Evolutionary conservation across 176 grass and related monocot species (phyloP).

Genomic region (Tuctoria greenei): DNA sequence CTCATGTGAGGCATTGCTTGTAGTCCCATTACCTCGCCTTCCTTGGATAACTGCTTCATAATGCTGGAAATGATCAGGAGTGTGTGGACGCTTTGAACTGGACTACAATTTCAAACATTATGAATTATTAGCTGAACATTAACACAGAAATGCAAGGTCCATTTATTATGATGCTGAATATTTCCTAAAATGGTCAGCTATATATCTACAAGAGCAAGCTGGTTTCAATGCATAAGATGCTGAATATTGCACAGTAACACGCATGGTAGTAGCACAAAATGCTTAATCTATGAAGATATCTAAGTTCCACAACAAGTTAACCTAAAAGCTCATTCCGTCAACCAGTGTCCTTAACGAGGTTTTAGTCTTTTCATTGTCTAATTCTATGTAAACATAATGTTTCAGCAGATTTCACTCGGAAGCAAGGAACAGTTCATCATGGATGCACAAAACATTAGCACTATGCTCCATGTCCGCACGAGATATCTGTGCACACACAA

Average conservation of each 20-base stretch:
- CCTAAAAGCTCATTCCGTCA: not conserved
- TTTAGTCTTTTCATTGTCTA: not conserved
- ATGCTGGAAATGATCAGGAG: constrained; percentile 30
- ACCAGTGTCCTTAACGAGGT: not conserved
- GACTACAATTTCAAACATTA: constrained; percentile 41
- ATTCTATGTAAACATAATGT: not conserved
- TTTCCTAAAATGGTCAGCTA: not conserved
- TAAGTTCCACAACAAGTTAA: not conserved
- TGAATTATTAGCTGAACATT: not conserved
- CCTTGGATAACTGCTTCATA: constrained; percentile 44
- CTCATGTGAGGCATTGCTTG: constrained; percentile 28
- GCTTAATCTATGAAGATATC: not conserved
- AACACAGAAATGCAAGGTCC: not conserved
- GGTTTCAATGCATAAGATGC: not conserved
- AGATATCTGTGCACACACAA: not conserved
- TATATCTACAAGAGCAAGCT: not conserved
- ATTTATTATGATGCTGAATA: constrained; percentile 6
- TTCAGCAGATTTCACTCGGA: not conserved
- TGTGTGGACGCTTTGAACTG: constrained; percentile 42
- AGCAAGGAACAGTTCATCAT: not conserved
- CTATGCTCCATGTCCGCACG: not conserved
- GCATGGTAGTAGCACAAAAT: not conserved
- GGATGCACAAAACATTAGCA: not conserved
- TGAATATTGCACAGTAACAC: not conserved
- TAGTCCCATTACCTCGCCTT: constrained; percentile 27